Percentiles rank a stretch among this genome's conserved stretches.
phyloP scores from a whole-genome alignment of 352 stramenopile genomes.

The Globisporangium irregulare region DNA sequence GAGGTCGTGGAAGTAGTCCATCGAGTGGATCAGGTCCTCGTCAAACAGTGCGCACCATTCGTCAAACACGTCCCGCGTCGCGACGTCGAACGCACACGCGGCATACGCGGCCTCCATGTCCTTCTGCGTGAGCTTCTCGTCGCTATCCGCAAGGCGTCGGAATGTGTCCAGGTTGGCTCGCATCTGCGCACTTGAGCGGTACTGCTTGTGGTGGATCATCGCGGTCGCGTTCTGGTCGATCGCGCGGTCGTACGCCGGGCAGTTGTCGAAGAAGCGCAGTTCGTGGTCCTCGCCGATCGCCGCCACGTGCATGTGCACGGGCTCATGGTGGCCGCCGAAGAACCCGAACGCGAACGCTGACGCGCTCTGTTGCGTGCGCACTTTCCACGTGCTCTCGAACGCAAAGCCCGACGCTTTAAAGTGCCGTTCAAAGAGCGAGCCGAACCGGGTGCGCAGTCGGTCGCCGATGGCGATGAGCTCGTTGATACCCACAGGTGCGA shows the following conservation, averaged over 20 bases:
- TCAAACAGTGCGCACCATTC: conserved; percentile 75
- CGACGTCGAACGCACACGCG: conserved; percentile 78
- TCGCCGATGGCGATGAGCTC: conserved; percentile 63
- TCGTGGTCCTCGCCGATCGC: conserved; percentile 54
- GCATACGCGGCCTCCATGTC: conserved; percentile 79
- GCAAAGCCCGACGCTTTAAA: conserved; percentile 40
- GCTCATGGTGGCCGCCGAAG: conserved; percentile 51
- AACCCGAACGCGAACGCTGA: conserved; percentile 74
- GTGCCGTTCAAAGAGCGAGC: conserved; percentile 14
- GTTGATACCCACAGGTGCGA: conserved; percentile 50
- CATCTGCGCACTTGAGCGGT: conserved; percentile 55
- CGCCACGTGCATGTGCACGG: conserved; percentile 49
- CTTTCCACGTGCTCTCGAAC: conserved; percentile 83
- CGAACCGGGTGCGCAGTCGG: conserved; percentile 51
- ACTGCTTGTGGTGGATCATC: conserved; percentile 50
- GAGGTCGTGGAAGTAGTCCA: conserved; percentile 86
- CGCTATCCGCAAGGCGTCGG: conserved; percentile 17
- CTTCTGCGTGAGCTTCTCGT: conserved; percentile 31
- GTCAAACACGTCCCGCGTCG: conserved; percentile 35
- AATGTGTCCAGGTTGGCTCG: conserved; percentile 47
- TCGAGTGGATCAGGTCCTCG: conserved; percentile 58
- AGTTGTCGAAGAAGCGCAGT: conserved; percentile 86
- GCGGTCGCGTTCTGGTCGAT: conserved; percentile 68
- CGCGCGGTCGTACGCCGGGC: conserved; percentile 45
- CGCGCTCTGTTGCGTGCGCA: conserved; percentile 74